Evolutionary conservation across 1,139 yeast genomes (phyloP).

Genomic region (Magnusiomyces magnusii): DNA sequence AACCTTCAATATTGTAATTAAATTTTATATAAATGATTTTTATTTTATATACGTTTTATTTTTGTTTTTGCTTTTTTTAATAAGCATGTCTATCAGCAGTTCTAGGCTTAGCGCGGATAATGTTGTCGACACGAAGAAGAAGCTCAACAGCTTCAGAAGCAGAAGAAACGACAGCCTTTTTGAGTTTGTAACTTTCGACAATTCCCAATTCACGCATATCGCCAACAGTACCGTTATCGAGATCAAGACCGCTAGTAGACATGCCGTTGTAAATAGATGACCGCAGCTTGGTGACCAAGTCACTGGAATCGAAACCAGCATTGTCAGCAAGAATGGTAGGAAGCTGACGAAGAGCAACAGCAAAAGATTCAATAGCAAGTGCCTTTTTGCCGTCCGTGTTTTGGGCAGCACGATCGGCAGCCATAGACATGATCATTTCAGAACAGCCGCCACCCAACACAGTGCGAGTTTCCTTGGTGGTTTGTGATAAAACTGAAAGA

Average conservation of each 20-base stretch:
- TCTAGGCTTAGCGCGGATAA: conserved; percentile 94
- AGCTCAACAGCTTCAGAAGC: conserved; percentile 98
- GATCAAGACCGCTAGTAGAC: conserved; percentile 84
- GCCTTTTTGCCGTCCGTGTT: conserved; percentile 92
- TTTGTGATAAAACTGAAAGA: conserved; percentile 87
- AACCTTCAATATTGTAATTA: neutral
- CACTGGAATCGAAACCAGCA: conserved; percentile 95
- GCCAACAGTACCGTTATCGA: conserved; percentile 73
- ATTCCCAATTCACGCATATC: conserved; percentile 94
- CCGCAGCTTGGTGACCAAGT: conserved; percentile 81
- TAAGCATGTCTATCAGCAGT: conserved; percentile 71
- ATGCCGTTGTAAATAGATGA: conserved; percentile 91
- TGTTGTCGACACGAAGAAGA: conserved; percentile 87
- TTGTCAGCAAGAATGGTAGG: conserved; percentile 96
- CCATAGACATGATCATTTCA: conserved; percentile 97
- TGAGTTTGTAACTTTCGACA: conserved; percentile 86
- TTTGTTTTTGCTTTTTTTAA: neutral
- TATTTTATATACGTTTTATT: too few relatives aligned
- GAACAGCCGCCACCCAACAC: conserved; percentile 98
- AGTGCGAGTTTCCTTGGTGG: conserved; percentile 90
- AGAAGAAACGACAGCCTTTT: conserved; percentile 89
- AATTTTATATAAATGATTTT: too few relatives aligned
- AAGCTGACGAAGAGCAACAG: conserved; percentile 85
- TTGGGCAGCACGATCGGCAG: conserved; percentile 93
- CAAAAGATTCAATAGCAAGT: conserved; percentile 90